Conservation (phyloP, 306 rosid genomes). For the Fagus crenata region DNA sequence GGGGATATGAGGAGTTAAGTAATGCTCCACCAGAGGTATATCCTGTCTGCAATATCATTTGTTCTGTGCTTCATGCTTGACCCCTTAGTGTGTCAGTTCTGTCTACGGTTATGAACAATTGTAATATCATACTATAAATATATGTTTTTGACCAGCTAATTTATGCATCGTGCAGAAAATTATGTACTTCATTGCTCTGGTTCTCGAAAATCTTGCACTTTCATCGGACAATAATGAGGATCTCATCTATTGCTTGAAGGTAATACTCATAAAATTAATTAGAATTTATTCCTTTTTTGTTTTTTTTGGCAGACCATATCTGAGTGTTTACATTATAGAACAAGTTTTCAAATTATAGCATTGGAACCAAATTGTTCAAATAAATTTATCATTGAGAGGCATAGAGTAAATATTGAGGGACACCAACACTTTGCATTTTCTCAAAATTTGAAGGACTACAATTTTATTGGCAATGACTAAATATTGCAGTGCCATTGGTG, state of each 20-base stretch:
- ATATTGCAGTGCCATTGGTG: slow-evolving; percentile 13
- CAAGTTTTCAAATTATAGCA: background rate
- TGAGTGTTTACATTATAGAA: slow-evolving; percentile 3
- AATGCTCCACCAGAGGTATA: slow-evolving; percentile 82
- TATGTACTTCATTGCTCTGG: slow-evolving; percentile 71
- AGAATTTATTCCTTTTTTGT: background rate
- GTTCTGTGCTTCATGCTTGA: background rate
- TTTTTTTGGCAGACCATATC: slow-evolving; percentile 5
- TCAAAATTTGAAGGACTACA: background rate
- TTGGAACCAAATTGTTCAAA: background rate
- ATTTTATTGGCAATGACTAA: background rate
- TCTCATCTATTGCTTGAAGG: slow-evolving; percentile 88
- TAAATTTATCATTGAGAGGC: background rate
- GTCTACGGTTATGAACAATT: background rate
- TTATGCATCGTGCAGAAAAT: slow-evolving; percentile 68
- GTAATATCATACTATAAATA: background rate
- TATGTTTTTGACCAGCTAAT: slow-evolving; percentile 39
- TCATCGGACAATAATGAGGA: slow-evolving; percentile 86
- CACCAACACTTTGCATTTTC: background rate
- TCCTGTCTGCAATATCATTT: background rate
- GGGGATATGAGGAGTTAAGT: slow-evolving; percentile 79
- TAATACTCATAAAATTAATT: slow-evolving; percentile 25
- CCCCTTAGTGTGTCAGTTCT: background rate
- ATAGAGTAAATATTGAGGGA: background rate
- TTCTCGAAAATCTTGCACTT: slow-evolving; percentile 86